These are phyloP conservation scores for Phytopythium helicoides DNA, from an alignment of 352 stramenopile genomes.

Conservation along the genomic window DNA sequence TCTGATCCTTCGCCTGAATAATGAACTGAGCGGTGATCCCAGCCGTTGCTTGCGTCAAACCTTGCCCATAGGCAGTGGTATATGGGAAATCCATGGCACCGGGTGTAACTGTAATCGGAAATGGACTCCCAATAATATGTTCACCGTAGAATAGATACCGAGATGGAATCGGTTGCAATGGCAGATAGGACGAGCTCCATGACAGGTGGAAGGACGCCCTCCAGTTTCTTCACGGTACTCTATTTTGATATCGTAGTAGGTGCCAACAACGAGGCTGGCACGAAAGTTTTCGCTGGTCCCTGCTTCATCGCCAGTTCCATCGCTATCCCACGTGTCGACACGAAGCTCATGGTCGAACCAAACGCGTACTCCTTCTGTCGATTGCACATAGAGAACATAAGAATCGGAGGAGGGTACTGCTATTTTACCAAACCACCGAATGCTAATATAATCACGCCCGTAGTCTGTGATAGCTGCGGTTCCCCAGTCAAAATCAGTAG, in stretches of 20 bases:
- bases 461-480: constrained; percentile 91
- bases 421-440: constrained; percentile 95
- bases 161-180: constrained; percentile 80
- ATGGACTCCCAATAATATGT: constrained; percentile 94
- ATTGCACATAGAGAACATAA: constrained; percentile 93
- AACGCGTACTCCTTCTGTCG: constrained; percentile 91
- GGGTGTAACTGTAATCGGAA: constrained; percentile 84
- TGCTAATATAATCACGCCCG: constrained; percentile 94
- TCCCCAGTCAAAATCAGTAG: constrained; percentile 89
- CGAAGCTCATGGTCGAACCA: constrained; percentile 92
- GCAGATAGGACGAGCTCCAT: constrained; percentile 92
- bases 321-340: constrained; percentile 89
- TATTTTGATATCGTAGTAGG: constrained; percentile 93
- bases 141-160: constrained; percentile 82
- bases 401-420: constrained; percentile 65
- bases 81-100: constrained; percentile 95
- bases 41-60: constrained; percentile 69
- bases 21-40: constrained; percentile 89
- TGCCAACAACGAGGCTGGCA: constrained; percentile 56
- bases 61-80: constrained; percentile 87
- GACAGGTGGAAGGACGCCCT: constrained; percentile 82
- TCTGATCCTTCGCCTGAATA: constrained; percentile 93
- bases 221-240: constrained; percentile 95
- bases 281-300: constrained; percentile 68
- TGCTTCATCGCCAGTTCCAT: constrained; percentile 16